phyloP scores from a whole-genome alignment of 2,329 filamentous ascomycete genomes.

The Claviceps lovelessii region DNA sequence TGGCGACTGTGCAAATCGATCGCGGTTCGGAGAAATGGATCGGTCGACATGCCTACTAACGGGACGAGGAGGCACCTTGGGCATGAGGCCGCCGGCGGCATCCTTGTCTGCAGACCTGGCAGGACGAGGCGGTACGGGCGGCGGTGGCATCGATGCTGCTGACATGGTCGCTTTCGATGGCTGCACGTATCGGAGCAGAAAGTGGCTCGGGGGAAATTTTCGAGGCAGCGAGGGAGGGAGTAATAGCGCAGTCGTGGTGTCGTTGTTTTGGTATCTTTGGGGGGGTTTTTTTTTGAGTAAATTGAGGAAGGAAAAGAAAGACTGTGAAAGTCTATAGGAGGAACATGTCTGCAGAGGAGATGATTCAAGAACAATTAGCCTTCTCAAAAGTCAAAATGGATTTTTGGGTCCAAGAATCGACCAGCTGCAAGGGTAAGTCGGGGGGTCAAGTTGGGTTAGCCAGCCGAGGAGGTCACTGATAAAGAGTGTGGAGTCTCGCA shows the following conservation, averaged over 20 bases:
- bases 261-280: not conserved
- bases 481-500: not conserved
- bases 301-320: not conserved
- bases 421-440: not conserved
- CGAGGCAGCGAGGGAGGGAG: not conserved
- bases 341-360: not conserved
- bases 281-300: not conserved
- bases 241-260: not conserved
- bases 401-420: not conserved
- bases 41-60: constrained; percentile 55
- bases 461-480: constrained; percentile 1
- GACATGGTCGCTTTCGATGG: constrained; percentile 26
- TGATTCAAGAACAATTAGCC: not conserved
- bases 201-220: too few species aligned
- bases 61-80: constrained; percentile 69
- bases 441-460: not conserved
- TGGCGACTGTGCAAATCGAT: constrained; percentile 73
- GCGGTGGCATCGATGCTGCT: constrained; percentile 34
- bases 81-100: constrained; percentile 28
- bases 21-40: constrained; percentile 61
- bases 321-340: not conserved
- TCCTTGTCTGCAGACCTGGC: constrained; percentile 34
- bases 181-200: not conserved
- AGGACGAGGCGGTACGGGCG: constrained; percentile 44
- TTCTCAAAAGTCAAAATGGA: not conserved